Evolutionary conservation across 2,329 filamentous ascomycete genomes (phyloP), one percentile per base, ranked within the genome.

Genomic region (Ascochyta rabiei): DNA sequence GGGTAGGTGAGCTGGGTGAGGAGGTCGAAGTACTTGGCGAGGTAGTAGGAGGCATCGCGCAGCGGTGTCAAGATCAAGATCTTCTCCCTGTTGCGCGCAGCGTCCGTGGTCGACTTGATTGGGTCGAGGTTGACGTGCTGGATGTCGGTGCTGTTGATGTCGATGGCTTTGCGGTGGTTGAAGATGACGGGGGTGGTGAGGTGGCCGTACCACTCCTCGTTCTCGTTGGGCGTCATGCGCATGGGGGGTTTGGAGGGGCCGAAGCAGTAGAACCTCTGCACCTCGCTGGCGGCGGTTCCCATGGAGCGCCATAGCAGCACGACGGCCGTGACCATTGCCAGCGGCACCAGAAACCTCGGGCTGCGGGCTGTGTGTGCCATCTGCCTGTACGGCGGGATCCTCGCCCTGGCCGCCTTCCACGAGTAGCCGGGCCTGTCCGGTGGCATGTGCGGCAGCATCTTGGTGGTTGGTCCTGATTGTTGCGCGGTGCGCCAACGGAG

Each of bases 201-300:
- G 72, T 96, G 93, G 53, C 86, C 87, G 64, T 90, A 89, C 95
- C 95, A 99, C 62, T 91, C 84, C 59, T 88, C 88, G 75, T 93
- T 89, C 74, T 99, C 95, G 74, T 97, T 97, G 51, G 89, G 80
- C 37, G 89, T 86, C 91, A 99, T 96, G 62, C 95, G 87, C 87
- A 96, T 96, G 48, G 95, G 95, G n/a, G 95, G 86, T 80, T 96
- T 97, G 21, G 89, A 86, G 13, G 95, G 93, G 12, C 95, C 95
- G 84, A 92, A 98, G 81, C 95, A 99, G 79, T 96, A 96, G 78
- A 96, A 97, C 93, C 87, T 96, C 81, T 96, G 91, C 86, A 96
- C 91, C 72, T 96, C 91, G 39, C 87, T 86, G 33, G 91, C 89
- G 9, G 90, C 90, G 56, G 84, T 86, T 71, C 88, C 86, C 67